These are phyloP conservation scores for Murraya paniculata DNA, from an alignment of 345 rosid genomes.

Conservation along the genomic window DNA sequence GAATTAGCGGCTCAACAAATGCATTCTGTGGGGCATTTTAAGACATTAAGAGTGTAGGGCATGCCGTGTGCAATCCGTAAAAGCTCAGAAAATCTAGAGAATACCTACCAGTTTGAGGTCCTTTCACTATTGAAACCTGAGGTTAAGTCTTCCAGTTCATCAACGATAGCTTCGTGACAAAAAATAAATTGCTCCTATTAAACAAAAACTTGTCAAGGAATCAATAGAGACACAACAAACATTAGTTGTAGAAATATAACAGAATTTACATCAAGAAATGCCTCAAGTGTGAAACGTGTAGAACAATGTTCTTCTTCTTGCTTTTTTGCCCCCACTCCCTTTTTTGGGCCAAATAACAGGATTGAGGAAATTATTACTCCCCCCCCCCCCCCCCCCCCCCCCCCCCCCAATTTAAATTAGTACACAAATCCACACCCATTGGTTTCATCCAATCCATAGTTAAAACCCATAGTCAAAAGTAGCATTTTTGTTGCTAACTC, in stretches of 20 bases:
- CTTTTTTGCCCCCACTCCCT: too few relatives aligned
- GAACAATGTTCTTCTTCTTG: not conserved
- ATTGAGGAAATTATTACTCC: not conserved
- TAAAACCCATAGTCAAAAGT: not conserved
- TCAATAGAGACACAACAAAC: too few relatives aligned
- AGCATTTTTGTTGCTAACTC: not conserved
- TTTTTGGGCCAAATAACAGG: not conserved
- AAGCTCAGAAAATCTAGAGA: not conserved
- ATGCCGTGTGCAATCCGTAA: not conserved
- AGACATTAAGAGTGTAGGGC: not conserved
- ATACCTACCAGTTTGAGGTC: slow-evolving; percentile 30
- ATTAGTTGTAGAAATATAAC: too few relatives aligned
- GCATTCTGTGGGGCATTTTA: not conserved
- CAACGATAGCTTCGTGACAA: slow-evolving; percentile 69
- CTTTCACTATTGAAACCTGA: slow-evolving; percentile 24
- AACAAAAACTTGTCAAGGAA: not conserved
- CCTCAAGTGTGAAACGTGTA: not conserved
- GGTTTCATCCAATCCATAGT: not conserved
- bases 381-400: too few relatives aligned
- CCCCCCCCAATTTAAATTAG: too few relatives aligned
- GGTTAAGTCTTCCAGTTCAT: slow-evolving; percentile 65
- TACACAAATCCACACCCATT: not conserved
- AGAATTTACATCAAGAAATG: not conserved
- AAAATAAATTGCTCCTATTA: slow-evolving; percentile 74
- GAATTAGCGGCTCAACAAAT: not conserved